Conservation (phyloP, 768 basidiomycete genomes). For the Mycena polygramma region DNA sequence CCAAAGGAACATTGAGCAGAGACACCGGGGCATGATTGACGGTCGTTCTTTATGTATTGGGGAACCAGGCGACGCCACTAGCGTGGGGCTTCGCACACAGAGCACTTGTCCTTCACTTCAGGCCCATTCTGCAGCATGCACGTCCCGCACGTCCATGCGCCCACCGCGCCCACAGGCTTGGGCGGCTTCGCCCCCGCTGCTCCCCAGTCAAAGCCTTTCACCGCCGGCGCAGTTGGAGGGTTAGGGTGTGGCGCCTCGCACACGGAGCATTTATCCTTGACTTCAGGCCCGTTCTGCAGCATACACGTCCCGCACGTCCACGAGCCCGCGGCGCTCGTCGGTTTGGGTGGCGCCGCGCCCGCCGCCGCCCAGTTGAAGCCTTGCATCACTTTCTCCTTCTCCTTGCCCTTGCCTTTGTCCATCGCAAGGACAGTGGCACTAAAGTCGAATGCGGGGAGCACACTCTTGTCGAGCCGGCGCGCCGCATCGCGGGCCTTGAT, state of each 20-base stretch:
- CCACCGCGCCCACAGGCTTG: constrained; percentile 29
- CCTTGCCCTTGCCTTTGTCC: constrained; percentile 35
- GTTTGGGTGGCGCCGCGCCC: constrained; percentile 63
- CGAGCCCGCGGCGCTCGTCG: constrained; percentile 41
- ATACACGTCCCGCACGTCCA: constrained; percentile 74
- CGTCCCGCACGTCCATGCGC: constrained; percentile 59
- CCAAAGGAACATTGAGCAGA: no score
- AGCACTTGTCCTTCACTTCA: constrained; percentile 59
- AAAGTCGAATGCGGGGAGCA: constrained; percentile 64
- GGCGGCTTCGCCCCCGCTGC: constrained; percentile 59
- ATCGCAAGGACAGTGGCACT: constrained; percentile 19
- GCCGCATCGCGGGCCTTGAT: constrained; percentile 52
- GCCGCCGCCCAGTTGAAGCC: constrained; percentile 75
- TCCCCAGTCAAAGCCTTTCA: constrained; percentile 60
- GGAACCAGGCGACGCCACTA: constrained; percentile 21
- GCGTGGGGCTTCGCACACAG: constrained; percentile 58
- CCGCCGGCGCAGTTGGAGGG: constrained; percentile 22
- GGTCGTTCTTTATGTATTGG: background rate
- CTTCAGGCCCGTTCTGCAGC: constrained; percentile 61
- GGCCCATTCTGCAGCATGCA: constrained; percentile 58
- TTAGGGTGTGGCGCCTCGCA: constrained; percentile 58
- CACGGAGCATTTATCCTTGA: constrained; percentile 60
- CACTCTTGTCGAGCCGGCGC: constrained; percentile 51
- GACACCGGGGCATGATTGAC: background rate
- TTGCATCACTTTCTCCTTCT: constrained; percentile 39